Conservation (phyloP, 2,329 filamentous ascomycete species). For the Ophiocordyceps camponoti-rufipedis region DNA sequence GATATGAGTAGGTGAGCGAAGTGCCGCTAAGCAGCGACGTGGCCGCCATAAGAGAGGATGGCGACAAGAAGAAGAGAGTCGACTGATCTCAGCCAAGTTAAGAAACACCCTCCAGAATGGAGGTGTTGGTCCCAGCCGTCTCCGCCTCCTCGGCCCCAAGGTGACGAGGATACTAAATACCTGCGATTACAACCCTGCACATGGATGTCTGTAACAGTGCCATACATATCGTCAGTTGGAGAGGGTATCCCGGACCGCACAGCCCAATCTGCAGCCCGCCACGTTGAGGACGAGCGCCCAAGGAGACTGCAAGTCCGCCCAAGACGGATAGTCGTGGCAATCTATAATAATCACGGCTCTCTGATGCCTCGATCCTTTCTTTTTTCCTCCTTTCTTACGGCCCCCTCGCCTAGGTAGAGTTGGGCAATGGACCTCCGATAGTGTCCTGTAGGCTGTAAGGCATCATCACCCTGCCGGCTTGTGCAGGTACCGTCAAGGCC, state of each 20-base stretch:
- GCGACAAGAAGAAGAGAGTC: too few species aligned
- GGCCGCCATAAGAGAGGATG: not conserved
- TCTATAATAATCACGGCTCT: not conserved
- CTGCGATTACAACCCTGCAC: too few species aligned
- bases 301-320: not conserved
- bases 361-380: not conserved
- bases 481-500: too few species aligned
- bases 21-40: constrained; percentile 11
- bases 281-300: not conserved
- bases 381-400: not conserved
- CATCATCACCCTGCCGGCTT: too few species aligned
- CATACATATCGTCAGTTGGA: too few species aligned
- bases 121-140: too few species aligned
- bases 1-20: constrained; percentile 20
- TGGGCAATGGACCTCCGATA: not conserved
- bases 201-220: too few species aligned
- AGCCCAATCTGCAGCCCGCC: not conserved
- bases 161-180: too few species aligned
- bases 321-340: not conserved
- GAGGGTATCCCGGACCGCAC: not conserved
- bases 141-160: too few species aligned
- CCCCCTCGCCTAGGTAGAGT: not conserved
- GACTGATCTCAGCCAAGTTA: too few species aligned
- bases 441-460: too few species aligned
- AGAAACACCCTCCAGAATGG: too few species aligned